Evolutionary conservation across 192 early-diverging fungal genomes (phyloP), one percentile per base, ranked within the genome.

Genomic region (Irineochytrium annulatum): DNA sequence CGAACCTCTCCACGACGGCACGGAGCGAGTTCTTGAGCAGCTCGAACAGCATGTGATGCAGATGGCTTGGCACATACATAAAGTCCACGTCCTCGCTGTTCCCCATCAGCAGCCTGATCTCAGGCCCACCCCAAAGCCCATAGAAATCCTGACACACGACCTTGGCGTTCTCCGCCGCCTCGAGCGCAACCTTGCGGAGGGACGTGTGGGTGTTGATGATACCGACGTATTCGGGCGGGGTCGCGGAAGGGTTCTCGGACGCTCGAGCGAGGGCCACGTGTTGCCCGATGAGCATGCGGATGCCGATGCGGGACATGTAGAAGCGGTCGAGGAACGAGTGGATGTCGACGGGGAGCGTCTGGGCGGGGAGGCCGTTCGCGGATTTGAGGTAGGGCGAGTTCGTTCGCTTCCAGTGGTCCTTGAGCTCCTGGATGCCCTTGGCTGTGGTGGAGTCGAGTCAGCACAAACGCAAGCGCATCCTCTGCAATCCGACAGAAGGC

Each of bases 31-130:
- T 98, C 74, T 98, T 98, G 51, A 98, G 75, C 43, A 98, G 77
- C 82, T 98, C 95, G 77, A 98, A 98, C 19, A 96, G 59, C 91
- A 95, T 95, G 70, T 98, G 95, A 70, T 91, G 93, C 72, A 98
- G 76, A 68, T 98, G 95, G 17, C 85, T 86, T 3, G 93, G 93
- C 32, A 95, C 90, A 70, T 98, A 98, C 88, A 93, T 94, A 67
- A 98, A 98, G 64, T 92, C 84, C 20, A 93, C 81, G 49, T 91
- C 87, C 30, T 81, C 73, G 2, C 46, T 52, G 20, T 68, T 74
- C 13, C 66, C 59, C 62, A 68, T 68, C 22, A 72, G 27, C 2
- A 79, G 62, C 44, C 66, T 81, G 59, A 97, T 84, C 62, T 88
- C 84, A 20, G 92, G 92, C 19, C 84, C 86, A 22, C 55, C 62